These are phyloP conservation scores for Sporothrix humicola DNA, from an alignment of 2,329 filamentous ascomycete species.

Conservation along the genomic window DNA sequence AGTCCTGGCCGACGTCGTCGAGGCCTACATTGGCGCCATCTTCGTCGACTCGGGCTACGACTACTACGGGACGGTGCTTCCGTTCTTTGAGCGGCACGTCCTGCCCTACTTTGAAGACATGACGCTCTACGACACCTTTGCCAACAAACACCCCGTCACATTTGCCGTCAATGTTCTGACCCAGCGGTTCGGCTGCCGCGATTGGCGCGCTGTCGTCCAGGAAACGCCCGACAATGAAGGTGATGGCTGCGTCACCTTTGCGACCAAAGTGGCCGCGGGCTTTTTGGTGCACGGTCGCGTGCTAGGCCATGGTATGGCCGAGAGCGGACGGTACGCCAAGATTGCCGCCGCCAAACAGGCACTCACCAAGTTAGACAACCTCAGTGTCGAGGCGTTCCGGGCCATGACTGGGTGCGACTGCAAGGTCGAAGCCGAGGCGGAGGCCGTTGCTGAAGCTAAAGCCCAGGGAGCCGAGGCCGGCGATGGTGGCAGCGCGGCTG, in stretches of 20 bases:
- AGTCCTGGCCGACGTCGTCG: slow-evolving; percentile 80
- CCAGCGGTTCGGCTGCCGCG: slow-evolving; percentile 67
- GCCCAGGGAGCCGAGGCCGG: slow-evolving; percentile 4
- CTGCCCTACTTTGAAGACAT: slow-evolving; percentile 84
- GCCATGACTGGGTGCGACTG: slow-evolving; percentile 69
- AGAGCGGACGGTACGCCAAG: slow-evolving; percentile 75
- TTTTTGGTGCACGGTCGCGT: slow-evolving; percentile 77
- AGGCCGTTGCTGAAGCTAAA: slow-evolving; percentile 24
- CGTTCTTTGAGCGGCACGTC: slow-evolving; percentile 78
- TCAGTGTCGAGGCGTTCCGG: slow-evolving; percentile 63
- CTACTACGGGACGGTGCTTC: slow-evolving; percentile 74
- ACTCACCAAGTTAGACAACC: slow-evolving; percentile 52
- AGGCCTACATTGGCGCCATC: slow-evolving; percentile 86
- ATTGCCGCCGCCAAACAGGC: slow-evolving; percentile 67
- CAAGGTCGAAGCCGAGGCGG: slow-evolving; percentile 32
- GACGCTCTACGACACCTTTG: slow-evolving; percentile 83
- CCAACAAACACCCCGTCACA: slow-evolving; percentile 83
- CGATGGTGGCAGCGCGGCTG: background rate
- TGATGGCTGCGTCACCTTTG: slow-evolving; percentile 40
- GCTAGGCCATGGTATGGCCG: slow-evolving; percentile 64
- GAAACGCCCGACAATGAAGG: slow-evolving; percentile 53
- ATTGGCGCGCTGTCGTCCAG: slow-evolving; percentile 61
- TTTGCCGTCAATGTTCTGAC: slow-evolving; percentile 69
- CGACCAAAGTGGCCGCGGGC: slow-evolving; percentile 65
- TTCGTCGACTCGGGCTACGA: slow-evolving; percentile 89